Evolutionary conservation across 1,284 basidiomycete genomes (phyloP).

Genomic region (Dichomitus squalens): DNA sequence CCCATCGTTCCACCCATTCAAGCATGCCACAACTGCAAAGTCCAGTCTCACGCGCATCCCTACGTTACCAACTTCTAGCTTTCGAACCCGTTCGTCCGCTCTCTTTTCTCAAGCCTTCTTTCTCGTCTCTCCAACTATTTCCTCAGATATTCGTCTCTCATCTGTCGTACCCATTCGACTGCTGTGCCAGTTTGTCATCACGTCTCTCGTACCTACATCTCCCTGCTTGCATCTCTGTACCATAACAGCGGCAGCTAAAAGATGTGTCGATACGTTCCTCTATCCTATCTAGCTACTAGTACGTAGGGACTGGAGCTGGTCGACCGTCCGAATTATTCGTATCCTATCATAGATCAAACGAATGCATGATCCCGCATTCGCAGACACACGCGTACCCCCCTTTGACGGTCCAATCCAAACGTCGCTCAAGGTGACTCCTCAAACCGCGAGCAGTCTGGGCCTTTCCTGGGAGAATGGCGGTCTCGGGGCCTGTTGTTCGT

Average conservation of each 20-base stretch:
- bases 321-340: slow-evolving; percentile 23
- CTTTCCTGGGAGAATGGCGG: too few species aligned
- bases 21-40: slow-evolving; percentile 9
- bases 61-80: slow-evolving; percentile 25
- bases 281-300: slow-evolving; percentile 24
- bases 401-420: background rate
- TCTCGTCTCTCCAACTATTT: slow-evolving; percentile 2
- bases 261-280: slow-evolving; percentile 26
- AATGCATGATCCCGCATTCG: background rate
- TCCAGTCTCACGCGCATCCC: slow-evolving; percentile 14
- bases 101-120: slow-evolving; percentile 19
- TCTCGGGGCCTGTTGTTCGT: too few species aligned
- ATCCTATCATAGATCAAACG: slow-evolving; percentile 13
- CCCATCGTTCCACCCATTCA: background rate
- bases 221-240: slow-evolving; percentile 23
- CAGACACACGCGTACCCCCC: background rate
- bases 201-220: slow-evolving; percentile 16
- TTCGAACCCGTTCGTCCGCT: slow-evolving; percentile 24
- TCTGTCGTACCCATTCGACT: slow-evolving; percentile 24
- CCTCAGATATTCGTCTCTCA: slow-evolving; percentile 12
- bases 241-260: slow-evolving; percentile 27
- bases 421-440: background rate
- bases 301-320: slow-evolving; percentile 23
- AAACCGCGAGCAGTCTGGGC: too few species aligned
- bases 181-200: slow-evolving; percentile 25